phyloP scores from a whole-genome alignment of 371 early-diverging fungal species.

The Zychaea mexicana region DNA sequence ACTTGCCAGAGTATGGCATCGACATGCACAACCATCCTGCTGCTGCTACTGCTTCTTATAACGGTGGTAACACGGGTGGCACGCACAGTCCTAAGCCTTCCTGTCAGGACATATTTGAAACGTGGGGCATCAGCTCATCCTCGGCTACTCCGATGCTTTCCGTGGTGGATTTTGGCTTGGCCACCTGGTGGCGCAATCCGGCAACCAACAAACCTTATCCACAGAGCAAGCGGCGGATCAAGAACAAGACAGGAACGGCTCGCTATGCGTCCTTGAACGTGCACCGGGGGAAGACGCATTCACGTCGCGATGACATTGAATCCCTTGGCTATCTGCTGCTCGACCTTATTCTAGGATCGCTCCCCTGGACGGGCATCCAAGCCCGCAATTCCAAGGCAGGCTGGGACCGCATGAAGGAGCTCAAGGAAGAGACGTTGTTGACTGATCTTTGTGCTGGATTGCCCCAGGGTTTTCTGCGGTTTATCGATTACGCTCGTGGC shows the following conservation, averaged over 20 bases:
- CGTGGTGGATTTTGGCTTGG: slow-evolving; percentile 62
- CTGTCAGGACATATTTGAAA: not conserved
- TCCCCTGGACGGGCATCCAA: slow-evolving; percentile 68
- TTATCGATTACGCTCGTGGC: slow-evolving; percentile 74
- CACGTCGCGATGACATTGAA: slow-evolving; percentile 67
- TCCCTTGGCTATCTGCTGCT: slow-evolving; percentile 61
- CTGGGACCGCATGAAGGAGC: slow-evolving; percentile 61
- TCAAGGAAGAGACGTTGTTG: slow-evolving; percentile 55
- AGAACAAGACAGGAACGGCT: slow-evolving; percentile 65
- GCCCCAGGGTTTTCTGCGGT: slow-evolving; percentile 57
- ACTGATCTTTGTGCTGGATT: slow-evolving; percentile 58
- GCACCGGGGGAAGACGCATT: slow-evolving; percentile 59
- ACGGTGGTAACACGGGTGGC: not conserved
- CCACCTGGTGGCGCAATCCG: slow-evolving; percentile 53
- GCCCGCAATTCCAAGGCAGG: slow-evolving; percentile 59
- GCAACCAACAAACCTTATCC: slow-evolving; percentile 48
- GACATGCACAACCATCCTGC: not conserved
- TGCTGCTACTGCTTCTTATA: not conserved
- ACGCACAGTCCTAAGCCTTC: slow-evolving; percentile 3
- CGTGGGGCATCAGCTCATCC: not conserved
- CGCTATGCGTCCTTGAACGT: slow-evolving; percentile 66
- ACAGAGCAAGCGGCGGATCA: slow-evolving; percentile 42
- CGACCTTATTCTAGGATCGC: slow-evolving; percentile 55
- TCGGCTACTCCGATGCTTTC: slow-evolving; percentile 25
- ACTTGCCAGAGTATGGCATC: slow-evolving; percentile 27